These are phyloP conservation scores for Penicillium sp. DNA, from an alignment of 2,329 filamentous ascomycete species.

Conservation along the genomic window DNA sequence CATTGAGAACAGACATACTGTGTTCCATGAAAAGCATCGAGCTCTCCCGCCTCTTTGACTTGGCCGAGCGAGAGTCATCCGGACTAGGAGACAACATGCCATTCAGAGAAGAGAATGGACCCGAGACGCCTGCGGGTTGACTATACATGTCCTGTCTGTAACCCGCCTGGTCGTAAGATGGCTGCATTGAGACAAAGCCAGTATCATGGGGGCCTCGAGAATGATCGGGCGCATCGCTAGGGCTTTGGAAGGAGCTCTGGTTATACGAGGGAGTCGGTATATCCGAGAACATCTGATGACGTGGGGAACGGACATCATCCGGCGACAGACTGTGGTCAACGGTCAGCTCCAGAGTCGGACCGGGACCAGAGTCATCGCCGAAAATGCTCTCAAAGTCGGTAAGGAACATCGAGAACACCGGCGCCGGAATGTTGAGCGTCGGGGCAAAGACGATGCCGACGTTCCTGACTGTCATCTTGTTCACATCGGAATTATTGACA, in stretches of 20 bases:
- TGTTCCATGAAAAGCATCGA: slow-evolving; percentile 45
- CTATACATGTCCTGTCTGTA: slow-evolving; percentile 29
- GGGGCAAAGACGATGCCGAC: slow-evolving; percentile 98
- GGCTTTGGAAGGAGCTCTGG: slow-evolving; percentile 48
- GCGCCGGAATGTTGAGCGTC: slow-evolving; percentile 90
- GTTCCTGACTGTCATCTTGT: slow-evolving; percentile 98
- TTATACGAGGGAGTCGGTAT: slow-evolving; percentile 61
- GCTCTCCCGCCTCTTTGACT: slow-evolving; percentile 47
- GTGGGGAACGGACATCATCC: slow-evolving; percentile 59
- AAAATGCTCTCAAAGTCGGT: slow-evolving; percentile 88
- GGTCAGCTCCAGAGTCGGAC: slow-evolving; percentile 39
- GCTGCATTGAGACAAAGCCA: slow-evolving; percentile 50
- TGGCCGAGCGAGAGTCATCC: slow-evolving; percentile 35
- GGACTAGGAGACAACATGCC: slow-evolving; percentile 38
- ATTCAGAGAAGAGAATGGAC: slow-evolving; percentile 30
- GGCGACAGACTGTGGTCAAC: slow-evolving; percentile 41
- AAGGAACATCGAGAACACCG: slow-evolving; percentile 88
- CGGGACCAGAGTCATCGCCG: slow-evolving; percentile 53
- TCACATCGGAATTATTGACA: slow-evolving; percentile 79
- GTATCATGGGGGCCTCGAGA: slow-evolving; percentile 41
- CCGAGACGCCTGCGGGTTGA: slow-evolving; percentile 17
- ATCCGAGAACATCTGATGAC: slow-evolving; percentile 62
- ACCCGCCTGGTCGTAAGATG: slow-evolving; percentile 43
- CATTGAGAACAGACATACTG: slow-evolving; percentile 1
- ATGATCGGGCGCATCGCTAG: slow-evolving; percentile 25